These are phyloP conservation scores for Fusarium sp. DNA, from an alignment of 2,329 filamentous ascomycete species.

Conservation along the genomic window DNA sequence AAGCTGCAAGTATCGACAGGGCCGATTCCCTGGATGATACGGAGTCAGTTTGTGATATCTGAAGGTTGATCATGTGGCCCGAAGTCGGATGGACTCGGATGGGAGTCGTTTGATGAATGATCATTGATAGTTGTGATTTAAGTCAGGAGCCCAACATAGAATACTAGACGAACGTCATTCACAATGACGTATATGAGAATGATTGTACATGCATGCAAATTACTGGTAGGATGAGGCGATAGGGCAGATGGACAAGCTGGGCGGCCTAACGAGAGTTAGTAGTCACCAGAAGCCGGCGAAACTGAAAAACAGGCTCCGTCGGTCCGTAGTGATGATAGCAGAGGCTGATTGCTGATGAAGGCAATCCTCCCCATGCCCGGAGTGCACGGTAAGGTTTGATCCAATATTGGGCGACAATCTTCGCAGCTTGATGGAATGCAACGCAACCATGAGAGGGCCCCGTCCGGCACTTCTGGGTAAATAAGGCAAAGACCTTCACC, in stretches of 20 bases:
- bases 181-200: slow-evolving; percentile 8
- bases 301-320: background rate
- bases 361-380: slow-evolving; percentile 16
- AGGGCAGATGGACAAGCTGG: background rate
- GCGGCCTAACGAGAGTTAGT: background rate
- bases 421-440: slow-evolving; percentile 22
- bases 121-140: slow-evolving; percentile 4
- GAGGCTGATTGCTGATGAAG: slow-evolving; percentile 3
- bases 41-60: slow-evolving; percentile 4
- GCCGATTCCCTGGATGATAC: background rate
- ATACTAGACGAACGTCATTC: slow-evolving; percentile 1
- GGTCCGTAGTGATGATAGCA: slow-evolving; percentile 5
- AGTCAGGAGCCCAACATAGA: background rate
- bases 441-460: slow-evolving; percentile 5
- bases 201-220: background rate
- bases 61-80: slow-evolving; percentile 23
- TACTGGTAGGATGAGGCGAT: background rate
- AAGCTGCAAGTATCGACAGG: background rate
- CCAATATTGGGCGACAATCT: background rate
- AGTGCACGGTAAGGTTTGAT: background rate
- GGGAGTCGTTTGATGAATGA: background rate
- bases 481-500: slow-evolving; percentile 24
- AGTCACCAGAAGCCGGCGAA: background rate
- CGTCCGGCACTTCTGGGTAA: slow-evolving; percentile 13
- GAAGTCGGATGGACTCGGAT: slow-evolving; percentile 26